Percentiles rank a stretch among this genome's conserved stretches.
phyloP scores from a whole-genome alignment of 768 basidiomycete genomes.

The Auriscalpium microsporum region DNA sequence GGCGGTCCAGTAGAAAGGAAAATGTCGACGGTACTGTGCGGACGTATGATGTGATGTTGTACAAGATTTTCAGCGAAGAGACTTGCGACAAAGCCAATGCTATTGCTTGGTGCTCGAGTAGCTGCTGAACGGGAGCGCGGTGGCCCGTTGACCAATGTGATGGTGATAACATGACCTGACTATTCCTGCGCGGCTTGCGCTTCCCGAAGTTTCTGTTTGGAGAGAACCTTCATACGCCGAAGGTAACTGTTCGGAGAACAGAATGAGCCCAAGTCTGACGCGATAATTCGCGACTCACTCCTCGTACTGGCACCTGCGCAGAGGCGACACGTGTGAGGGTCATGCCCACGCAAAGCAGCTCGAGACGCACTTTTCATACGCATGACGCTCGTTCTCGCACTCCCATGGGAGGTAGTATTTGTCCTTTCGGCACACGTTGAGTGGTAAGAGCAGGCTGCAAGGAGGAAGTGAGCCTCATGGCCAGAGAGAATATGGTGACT shows the following conservation, averaged over 20 bases:
- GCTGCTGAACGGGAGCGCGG: too few relatives aligned
- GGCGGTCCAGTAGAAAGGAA: constrained; percentile 24
- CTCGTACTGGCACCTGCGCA: constrained; percentile 80
- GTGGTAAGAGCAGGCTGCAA: constrained; percentile 70
- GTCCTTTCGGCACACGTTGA: constrained; percentile 80
- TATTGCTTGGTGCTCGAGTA: too few relatives aligned
- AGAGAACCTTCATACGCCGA: constrained; percentile 78
- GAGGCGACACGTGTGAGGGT: neutral
- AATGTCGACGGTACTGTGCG: too few relatives aligned
- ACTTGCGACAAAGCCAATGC: too few relatives aligned
- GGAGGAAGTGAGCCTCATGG: neutral
- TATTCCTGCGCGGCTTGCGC: constrained; percentile 18
- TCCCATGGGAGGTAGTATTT: constrained; percentile 84
- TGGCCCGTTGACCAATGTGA: too few relatives aligned
- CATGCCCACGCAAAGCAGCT: neutral
- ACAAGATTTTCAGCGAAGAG: too few relatives aligned
- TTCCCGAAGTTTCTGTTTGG: constrained; percentile 54
- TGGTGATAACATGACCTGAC: neutral
- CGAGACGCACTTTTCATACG: constrained; percentile 69
- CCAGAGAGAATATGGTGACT: neutral
- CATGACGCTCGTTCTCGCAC: constrained; percentile 81
- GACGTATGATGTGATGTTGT: too few relatives aligned
- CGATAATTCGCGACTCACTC: constrained; percentile 43
- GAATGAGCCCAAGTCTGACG: neutral
- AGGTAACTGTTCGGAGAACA: constrained; percentile 49